phyloP scores from a whole-genome alignment of 805 yeast species.

The Saccharomycopsis schoenii region DNA sequence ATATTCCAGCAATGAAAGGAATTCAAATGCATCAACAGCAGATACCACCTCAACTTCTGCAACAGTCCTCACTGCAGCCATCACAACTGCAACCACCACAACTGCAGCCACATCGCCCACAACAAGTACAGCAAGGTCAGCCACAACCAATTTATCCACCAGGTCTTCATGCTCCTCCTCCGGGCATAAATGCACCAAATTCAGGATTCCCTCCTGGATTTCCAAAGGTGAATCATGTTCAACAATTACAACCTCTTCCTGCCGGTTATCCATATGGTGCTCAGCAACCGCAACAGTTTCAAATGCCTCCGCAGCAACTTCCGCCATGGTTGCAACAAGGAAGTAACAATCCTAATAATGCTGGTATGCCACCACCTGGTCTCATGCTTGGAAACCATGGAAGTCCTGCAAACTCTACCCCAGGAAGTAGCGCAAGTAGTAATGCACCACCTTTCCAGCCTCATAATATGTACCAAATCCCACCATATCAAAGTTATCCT shows the following conservation, averaged over 20 bases:
- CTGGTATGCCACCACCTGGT: constrained; percentile 1
- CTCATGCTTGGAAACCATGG: not conserved
- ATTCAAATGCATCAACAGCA: constrained; percentile 11
- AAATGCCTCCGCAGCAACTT: constrained; percentile 19
- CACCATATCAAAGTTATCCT: constrained; percentile 1
- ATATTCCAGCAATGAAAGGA: constrained; percentile 18
- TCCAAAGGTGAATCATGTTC: constrained; percentile 13
- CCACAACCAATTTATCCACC: constrained; percentile 3
- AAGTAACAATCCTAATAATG: constrained; percentile 1
- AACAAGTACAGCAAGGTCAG: constrained; percentile 18
- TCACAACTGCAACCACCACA: constrained; percentile 14
- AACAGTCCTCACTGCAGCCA: constrained; percentile 19
- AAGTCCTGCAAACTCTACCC: not conserved
- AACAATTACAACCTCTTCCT: constrained; percentile 14
- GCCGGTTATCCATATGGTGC: constrained; percentile 18
- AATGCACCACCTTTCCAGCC: not conserved
- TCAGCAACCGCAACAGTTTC: constrained; percentile 13
- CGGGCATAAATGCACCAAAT: constrained; percentile 5
- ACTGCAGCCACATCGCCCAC: constrained; percentile 20
- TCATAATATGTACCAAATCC: not conserved
- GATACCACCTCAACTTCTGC: constrained; percentile 9
- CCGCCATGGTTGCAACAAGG: constrained; percentile 10
- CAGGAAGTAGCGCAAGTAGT: not conserved
- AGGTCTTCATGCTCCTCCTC: constrained; percentile 9
- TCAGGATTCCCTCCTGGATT: constrained; percentile 13